These are phyloP conservation scores for Nectriaceae sp. DNA, from an alignment of 2,329 filamentous ascomycete genomes.

Conservation along the genomic window DNA sequence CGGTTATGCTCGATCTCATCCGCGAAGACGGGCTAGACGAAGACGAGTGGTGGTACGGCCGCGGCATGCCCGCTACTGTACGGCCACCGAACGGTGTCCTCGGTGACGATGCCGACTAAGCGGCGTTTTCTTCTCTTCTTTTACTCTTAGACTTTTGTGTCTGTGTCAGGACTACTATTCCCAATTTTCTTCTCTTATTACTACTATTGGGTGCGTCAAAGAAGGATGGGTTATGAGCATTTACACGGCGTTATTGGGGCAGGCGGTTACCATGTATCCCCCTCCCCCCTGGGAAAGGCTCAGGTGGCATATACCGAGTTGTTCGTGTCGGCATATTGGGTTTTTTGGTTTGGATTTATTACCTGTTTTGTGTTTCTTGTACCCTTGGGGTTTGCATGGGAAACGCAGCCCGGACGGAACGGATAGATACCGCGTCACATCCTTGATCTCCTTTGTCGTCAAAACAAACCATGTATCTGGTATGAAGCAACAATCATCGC, in stretches of 20 bases:
- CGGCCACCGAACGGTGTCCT: slow-evolving; percentile 52
- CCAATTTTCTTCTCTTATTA: slow-evolving; percentile 10
- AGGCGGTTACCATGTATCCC: slow-evolving; percentile 19
- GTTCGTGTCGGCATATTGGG: slow-evolving; percentile 18
- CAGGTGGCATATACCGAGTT: slow-evolving; percentile 26
- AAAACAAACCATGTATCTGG: slow-evolving; percentile 7
- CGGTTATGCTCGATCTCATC: slow-evolving; percentile 65
- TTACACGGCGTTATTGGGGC: slow-evolving; percentile 32
- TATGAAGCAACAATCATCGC: neutral
- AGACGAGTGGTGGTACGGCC: slow-evolving; percentile 65
- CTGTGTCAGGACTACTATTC: slow-evolving; percentile 4
- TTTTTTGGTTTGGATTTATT: slow-evolving; percentile 4
- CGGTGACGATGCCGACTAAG: slow-evolving; percentile 51
- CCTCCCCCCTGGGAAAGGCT: slow-evolving; percentile 1
- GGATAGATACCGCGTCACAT: slow-evolving; percentile 19
- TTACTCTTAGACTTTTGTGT: slow-evolving; percentile 11
- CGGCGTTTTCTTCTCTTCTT: slow-evolving; percentile 8
- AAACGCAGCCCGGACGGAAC: slow-evolving; percentile 5
- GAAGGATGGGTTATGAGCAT: slow-evolving; percentile 33
- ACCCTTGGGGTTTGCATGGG: slow-evolving; percentile 13
- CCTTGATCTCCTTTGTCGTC: slow-evolving; percentile 12
- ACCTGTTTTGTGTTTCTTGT: slow-evolving; percentile 4
- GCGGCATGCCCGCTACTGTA: slow-evolving; percentile 54
- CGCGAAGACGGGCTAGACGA: slow-evolving; percentile 60
- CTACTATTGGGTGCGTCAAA: slow-evolving; percentile 22